phyloP scores from a whole-genome alignment of 2,329 filamentous ascomycete genomes.

The Fusarium sterilihyphosum region DNA sequence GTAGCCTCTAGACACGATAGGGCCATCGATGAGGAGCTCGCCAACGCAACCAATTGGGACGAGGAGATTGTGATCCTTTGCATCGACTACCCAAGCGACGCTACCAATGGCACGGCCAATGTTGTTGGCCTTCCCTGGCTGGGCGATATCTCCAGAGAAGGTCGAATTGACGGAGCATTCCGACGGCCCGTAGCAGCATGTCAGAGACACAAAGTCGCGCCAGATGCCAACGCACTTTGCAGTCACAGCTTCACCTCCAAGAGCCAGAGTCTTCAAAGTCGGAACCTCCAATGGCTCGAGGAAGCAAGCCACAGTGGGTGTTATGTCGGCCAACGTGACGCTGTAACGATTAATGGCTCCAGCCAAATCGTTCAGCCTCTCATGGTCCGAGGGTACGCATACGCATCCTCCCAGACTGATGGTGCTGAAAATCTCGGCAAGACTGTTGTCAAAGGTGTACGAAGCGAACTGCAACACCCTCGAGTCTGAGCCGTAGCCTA shows the following conservation, averaged over 20 bases:
- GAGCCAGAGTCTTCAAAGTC: slow-evolving; percentile 22
- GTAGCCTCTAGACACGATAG: slow-evolving; percentile 34
- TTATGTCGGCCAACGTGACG: slow-evolving; percentile 27
- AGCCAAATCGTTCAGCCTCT: slow-evolving; percentile 24
- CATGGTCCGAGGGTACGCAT: slow-evolving; percentile 31
- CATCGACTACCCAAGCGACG: slow-evolving; percentile 28
- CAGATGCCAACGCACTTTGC: slow-evolving; percentile 30
- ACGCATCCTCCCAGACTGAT: slow-evolving; percentile 22
- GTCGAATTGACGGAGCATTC: slow-evolving; percentile 33
- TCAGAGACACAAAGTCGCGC: slow-evolving; percentile 28
- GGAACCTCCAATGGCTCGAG: slow-evolving; percentile 18
- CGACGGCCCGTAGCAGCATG: slow-evolving; percentile 29
- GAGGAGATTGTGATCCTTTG: not conserved
- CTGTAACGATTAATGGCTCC: slow-evolving; percentile 20
- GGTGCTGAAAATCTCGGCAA: slow-evolving; percentile 27
- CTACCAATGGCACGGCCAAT: slow-evolving; percentile 29
- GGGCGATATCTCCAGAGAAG: slow-evolving; percentile 5
- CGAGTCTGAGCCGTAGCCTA: slow-evolving; percentile 19
- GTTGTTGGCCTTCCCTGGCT: slow-evolving; percentile 26
- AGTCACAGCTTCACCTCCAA: slow-evolving; percentile 31
- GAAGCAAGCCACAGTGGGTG: slow-evolving; percentile 30
- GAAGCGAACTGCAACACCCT: slow-evolving; percentile 34
- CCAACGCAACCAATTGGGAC: slow-evolving; percentile 22
- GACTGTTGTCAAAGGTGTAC: slow-evolving; percentile 34
- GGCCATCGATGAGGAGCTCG: slow-evolving; percentile 30